Evolutionary conservation across 2,329 filamentous ascomycete genomes (phyloP).

Genomic region (Ascomycota sp.): DNA sequence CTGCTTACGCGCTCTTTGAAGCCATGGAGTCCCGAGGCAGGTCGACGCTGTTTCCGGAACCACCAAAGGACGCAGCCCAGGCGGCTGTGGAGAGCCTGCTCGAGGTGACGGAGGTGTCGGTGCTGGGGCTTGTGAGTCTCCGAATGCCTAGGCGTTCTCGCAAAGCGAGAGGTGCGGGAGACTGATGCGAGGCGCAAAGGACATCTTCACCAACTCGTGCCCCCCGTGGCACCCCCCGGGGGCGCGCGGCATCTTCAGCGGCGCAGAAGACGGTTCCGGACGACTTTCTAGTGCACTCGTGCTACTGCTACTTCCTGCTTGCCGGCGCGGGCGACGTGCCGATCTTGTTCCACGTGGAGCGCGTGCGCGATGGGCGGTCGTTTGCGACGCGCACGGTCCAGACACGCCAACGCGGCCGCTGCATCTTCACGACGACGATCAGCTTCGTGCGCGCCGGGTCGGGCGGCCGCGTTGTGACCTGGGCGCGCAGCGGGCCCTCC

Average conservation of each 20-base stretch:
- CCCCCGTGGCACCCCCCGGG: constrained; percentile 87
- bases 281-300: constrained; percentile 74
- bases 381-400: constrained; percentile 93
- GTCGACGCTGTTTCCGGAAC: constrained; percentile 39
- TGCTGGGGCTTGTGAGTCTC: constrained; percentile 48
- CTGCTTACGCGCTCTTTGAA: no score
- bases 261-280: constrained; percentile 67
- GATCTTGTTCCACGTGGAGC: constrained; percentile 86
- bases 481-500: constrained; percentile 28
- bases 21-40: constrained; percentile 9
- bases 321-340: constrained; percentile 71
- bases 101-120: constrained; percentile 60
- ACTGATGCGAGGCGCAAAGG: no score
- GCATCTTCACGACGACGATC: constrained; percentile 90
- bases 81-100: constrained; percentile 77
- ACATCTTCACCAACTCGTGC: constrained; percentile 95
- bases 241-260: constrained; percentile 84
- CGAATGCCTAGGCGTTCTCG: not conserved
- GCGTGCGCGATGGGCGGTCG: constrained; percentile 72
- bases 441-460: constrained; percentile 57
- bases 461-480: constrained; percentile 34
- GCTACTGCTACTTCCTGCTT: constrained; percentile 98
- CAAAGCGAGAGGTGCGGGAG: no score
- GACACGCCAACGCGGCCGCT: constrained; percentile 66
- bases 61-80: constrained; percentile 49